Evolutionary conservation across 345 rosid genomes (phyloP), one percentile per base, ranked within the genome.

Genomic region (Conringia planisiliqua): DNA sequence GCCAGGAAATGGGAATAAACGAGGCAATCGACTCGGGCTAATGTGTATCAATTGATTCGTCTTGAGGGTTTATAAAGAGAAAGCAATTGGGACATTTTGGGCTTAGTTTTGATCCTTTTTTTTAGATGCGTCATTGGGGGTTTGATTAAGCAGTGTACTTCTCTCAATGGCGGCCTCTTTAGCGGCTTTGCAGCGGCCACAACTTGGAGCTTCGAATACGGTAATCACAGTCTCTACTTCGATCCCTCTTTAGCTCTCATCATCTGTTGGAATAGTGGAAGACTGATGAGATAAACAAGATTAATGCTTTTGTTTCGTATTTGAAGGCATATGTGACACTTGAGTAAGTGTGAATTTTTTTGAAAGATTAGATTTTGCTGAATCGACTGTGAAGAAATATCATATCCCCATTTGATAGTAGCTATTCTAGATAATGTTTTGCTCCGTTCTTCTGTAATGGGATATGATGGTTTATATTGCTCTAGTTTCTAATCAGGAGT

Each of bases 141-240:
- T 68, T 57, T 35, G 71, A 36, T 63, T 70, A 26, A 43, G 26
- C 44, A 42, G 22, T 66, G 7, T 43, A 27, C 22, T 65, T 78
- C 61, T 73, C 64, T 73, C 84, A 86, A 93, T 93, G 98, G 88
- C 92, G 85, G 84, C 85, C 83, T 82, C 98, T 54, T 68, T 86
- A 76, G 88, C 92, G 47, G 84, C 89, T 79, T 71, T 87, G 72
- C 95, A 92, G 72, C 89, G 96, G 30, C 88, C 91, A 13, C 84
- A 90, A 64, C 78, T 55, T 24, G 91, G 90, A 61, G 73, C 84
- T 60, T 78, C 89, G 38, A 90, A 88, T 83, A 83, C 90, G 96
- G 98, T 93, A 75, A 59, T 18, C 4, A 14, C 32, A 29, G 60
- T 71, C 50, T 57, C 69, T 51, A 10, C 4, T 54, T 42, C 32